These are phyloP conservation scores for Calonectria pseudoturangicola DNA, from an alignment of 2,329 filamentous ascomycete genomes.

Conservation along the genomic window DNA sequence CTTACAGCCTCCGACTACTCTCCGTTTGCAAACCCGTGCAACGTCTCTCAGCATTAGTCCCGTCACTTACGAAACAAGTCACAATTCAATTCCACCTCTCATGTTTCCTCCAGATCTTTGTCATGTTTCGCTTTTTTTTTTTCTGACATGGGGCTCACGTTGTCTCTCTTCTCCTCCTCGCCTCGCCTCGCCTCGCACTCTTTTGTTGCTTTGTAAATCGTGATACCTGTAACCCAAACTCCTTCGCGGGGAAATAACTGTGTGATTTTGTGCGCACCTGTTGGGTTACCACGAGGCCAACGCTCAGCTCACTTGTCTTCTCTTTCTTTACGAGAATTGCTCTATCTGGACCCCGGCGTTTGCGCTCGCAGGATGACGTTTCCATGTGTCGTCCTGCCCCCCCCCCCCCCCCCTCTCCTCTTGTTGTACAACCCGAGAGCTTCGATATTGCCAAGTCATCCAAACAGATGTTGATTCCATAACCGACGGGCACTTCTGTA, in stretches of 20 bases:
- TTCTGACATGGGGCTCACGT: background rate
- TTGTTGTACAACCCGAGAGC: constrained; percentile 1
- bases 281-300: constrained; percentile 16
- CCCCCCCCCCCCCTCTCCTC: background rate
- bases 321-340: constrained; percentile 13
- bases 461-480: constrained; percentile 2
- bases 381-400: background rate
- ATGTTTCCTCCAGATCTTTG: background rate
- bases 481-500: constrained; percentile 5
- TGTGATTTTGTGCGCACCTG: background rate
- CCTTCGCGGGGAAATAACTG: constrained; percentile 3
- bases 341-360: constrained; percentile 47
- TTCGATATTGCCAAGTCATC: constrained; percentile 16
- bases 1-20: constrained; percentile 28
- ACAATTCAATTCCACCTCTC: background rate
- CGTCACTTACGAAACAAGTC: constrained; percentile 43
- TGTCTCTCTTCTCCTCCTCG: too few relatives aligned
- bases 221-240: constrained; percentile 16
- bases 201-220: background rate
- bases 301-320: background rate
- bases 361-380: constrained; percentile 40
- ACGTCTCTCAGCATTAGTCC: constrained; percentile 53
- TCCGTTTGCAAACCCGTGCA: constrained; percentile 50
- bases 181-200: background rate
- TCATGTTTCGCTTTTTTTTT: constrained; percentile 9